Conservation (phyloP, 2,329 filamentous ascomycete genomes). For the Fusarium pseudograminearum region DNA sequence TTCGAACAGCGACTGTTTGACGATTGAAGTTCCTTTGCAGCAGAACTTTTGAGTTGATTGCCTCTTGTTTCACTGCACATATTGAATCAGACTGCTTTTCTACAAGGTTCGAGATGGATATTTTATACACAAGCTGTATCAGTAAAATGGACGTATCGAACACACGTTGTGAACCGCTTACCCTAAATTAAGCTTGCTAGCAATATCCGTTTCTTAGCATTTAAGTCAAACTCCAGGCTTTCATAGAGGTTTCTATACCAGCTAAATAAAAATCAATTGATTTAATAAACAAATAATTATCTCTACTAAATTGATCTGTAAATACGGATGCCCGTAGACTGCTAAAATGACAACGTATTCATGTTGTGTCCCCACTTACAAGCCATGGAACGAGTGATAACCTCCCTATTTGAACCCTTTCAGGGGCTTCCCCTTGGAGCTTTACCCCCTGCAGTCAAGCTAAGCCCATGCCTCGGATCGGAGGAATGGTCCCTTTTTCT, state of each 20-base stretch:
- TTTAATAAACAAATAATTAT: not conserved
- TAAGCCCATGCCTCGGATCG: conserved; percentile 35
- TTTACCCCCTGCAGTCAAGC: conserved; percentile 31
- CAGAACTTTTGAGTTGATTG: not conserved
- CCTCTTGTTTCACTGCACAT: too few species aligned
- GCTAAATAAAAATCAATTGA: not conserved
- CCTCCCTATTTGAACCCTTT: conserved; percentile 34
- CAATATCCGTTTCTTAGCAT: not conserved
- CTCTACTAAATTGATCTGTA: not conserved
- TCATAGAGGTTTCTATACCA: too few species aligned
- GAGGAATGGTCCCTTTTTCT: conserved; percentile 41
- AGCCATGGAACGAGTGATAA: conserved; percentile 30
- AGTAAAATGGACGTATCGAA: not conserved
- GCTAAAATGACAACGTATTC: not conserved
- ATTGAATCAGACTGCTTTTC: not conserved
- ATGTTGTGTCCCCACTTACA: not conserved
- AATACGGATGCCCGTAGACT: not conserved
- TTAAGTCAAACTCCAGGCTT: not conserved
- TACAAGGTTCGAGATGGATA: not conserved
- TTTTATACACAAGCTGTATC: not conserved
- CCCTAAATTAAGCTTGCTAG: not conserved
- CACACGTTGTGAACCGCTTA: not conserved
- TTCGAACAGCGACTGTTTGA: not conserved
- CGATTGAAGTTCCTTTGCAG: too few species aligned
- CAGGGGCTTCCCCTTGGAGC: conserved; percentile 40